Conservation (phyloP, 2,329 filamentous ascomycete species). For the Exophiala oligosperma region DNA sequence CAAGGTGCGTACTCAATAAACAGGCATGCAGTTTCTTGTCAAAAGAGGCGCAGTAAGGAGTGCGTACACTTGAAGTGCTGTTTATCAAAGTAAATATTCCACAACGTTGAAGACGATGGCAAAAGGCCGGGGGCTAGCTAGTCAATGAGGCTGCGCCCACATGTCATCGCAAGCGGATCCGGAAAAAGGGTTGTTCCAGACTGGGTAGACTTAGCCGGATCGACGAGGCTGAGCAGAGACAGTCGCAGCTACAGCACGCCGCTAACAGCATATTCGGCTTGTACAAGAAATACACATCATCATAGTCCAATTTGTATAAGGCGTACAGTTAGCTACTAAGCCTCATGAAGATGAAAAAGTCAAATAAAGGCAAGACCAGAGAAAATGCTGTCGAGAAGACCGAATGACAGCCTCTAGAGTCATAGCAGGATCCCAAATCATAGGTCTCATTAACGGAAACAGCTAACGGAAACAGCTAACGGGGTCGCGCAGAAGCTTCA, state of each 20-base stretch:
- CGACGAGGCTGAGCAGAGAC: background rate
- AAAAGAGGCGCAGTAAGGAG: conserved; percentile 17
- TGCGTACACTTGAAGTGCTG: conserved; percentile 1
- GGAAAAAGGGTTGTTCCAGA: background rate
- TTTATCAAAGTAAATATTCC: conserved; percentile 10
- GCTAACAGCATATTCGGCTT: too few relatives aligned
- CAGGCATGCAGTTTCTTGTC: background rate
- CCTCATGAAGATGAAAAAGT: too few relatives aligned
- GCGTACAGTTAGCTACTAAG: too few relatives aligned
- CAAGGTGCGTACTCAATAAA: background rate
- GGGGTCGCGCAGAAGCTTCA: too few relatives aligned
- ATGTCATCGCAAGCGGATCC: background rate
- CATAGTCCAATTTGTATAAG: background rate
- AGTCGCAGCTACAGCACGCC: too few relatives aligned
- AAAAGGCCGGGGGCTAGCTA: background rate
- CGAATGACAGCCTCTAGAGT: too few relatives aligned
- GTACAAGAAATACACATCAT: background rate
- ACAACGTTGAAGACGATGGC: conserved; percentile 9
- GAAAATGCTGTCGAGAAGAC: too few relatives aligned
- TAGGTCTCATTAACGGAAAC: too few relatives aligned
- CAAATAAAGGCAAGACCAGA: too few relatives aligned
- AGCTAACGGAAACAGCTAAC: too few relatives aligned
- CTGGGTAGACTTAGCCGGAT: background rate
- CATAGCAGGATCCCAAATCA: too few relatives aligned
- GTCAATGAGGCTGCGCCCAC: background rate